Conservation (phyloP, 2,329 filamentous ascomycete genomes). For the Aspergillus sp. region DNA sequence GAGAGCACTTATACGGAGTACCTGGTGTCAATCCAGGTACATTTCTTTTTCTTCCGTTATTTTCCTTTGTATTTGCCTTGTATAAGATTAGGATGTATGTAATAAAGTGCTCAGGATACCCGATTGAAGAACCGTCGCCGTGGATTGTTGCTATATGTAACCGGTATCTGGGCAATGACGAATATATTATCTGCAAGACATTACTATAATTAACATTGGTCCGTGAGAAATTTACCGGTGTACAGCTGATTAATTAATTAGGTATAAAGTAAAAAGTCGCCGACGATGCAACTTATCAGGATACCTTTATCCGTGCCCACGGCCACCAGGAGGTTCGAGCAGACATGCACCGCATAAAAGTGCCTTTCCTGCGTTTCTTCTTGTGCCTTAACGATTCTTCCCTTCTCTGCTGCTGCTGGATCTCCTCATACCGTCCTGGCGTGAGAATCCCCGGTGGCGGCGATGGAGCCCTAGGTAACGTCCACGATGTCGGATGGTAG, state of each 20-base stretch:
- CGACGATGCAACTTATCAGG: background rate
- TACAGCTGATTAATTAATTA: background rate
- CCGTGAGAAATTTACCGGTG: background rate
- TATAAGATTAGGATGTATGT: conserved; percentile 27
- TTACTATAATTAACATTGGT: background rate
- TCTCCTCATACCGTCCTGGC: conserved; percentile 13
- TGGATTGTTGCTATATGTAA: conserved; percentile 10
- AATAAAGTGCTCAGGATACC: conserved; percentile 30
- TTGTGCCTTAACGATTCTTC: background rate
- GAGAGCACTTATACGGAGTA: conserved; percentile 3
- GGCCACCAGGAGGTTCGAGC: conserved; percentile 11
- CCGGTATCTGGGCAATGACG: conserved; percentile 10
- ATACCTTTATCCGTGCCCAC: conserved; percentile 1
- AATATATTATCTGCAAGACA: conserved; percentile 4
- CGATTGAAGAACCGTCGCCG: conserved; percentile 12
- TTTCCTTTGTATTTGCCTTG: conserved; percentile 21
- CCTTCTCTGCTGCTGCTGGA: conserved; percentile 1
- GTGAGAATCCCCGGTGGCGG: conserved; percentile 18
- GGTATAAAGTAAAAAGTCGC: background rate
- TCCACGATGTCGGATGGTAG: conserved; percentile 7
- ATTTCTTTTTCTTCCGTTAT: conserved; percentile 8
- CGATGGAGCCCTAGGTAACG: conserved; percentile 3
- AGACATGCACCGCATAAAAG: conserved; percentile 2
- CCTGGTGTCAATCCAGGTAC: background rate
- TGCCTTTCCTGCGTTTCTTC: background rate